A percentile compares a stretch with the other conserved stretches of the same genome.
These are phyloP conservation scores for Boletus tomentosulus DNA, from an alignment of 768 basidiomycete species.

Conservation along the genomic window DNA sequence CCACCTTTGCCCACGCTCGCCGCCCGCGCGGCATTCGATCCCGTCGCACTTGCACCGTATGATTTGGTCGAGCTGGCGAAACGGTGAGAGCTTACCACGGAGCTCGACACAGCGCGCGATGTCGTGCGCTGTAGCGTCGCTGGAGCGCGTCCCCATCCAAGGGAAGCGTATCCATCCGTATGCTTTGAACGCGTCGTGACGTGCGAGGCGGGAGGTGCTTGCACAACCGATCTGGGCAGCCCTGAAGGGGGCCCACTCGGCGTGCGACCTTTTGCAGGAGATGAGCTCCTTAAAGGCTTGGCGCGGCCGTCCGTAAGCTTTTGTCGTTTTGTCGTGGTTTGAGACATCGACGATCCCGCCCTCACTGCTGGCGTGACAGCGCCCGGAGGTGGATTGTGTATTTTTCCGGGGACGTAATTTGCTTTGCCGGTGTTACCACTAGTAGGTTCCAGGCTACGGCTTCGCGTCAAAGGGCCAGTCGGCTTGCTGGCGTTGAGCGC, in stretches of 20 bases:
- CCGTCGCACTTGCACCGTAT: conserved; percentile 10
- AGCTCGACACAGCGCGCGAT: conserved; percentile 17
- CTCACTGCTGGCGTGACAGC: conserved; percentile 63
- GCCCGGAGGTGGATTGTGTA: conserved; percentile 22
- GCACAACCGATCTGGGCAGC: conserved; percentile 10
- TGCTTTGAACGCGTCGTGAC: conserved; percentile 26
- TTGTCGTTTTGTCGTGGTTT: conserved; percentile 58
- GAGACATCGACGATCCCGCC: conserved; percentile 38
- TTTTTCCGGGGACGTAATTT: conserved; percentile 30
- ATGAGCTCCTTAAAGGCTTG: conserved; percentile 18
- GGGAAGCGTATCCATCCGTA: conserved; percentile 21
- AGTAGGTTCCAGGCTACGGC: conserved; percentile 26
- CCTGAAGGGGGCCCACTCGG: conserved; percentile 19
- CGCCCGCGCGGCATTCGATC: conserved; percentile 10
- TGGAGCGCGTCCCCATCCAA: conserved; percentile 36
- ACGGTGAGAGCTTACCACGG: conserved; percentile 10
- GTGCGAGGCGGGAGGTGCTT: conserved; percentile 7
- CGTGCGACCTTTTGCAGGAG: conserved; percentile 28
- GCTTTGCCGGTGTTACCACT: conserved; percentile 11
- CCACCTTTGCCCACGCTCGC: conserved; percentile 41
- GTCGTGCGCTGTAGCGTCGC: conserved; percentile 29
- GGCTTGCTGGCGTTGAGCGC: conserved; percentile 21
- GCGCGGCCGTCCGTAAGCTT: conserved; percentile 43
- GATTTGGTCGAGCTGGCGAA: conserved; percentile 10
- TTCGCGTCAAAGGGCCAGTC: conserved; percentile 19